Percentiles rank a stretch among this genome's conserved stretches.
Evolutionary conservation across 345 rosid genomes (phyloP).

Genomic region (Hibiscus tridactylites): DNA sequence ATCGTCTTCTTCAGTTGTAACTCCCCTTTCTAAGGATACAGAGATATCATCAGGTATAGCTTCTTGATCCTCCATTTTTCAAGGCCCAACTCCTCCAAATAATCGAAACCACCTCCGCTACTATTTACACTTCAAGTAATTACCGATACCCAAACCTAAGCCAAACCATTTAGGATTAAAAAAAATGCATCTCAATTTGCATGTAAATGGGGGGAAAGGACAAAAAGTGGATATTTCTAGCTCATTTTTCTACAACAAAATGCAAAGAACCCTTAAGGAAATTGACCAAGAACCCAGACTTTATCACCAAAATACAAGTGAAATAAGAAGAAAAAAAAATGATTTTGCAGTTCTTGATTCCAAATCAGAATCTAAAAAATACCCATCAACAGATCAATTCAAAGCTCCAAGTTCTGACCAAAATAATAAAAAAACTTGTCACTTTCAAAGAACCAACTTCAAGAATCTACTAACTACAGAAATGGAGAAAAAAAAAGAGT

Average conservation of each 20-base stretch:
- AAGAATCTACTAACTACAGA: not conserved
- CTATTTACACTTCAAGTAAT: slow-evolving; percentile 13
- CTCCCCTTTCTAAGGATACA: slow-evolving; percentile 30
- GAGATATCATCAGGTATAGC: slow-evolving; percentile 28
- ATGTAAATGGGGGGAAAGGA: not conserved
- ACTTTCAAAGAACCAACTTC: not conserved
- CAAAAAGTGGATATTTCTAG: not conserved
- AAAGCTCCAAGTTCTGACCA: slow-evolving; percentile 19
- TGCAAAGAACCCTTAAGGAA: slow-evolving; percentile 3
- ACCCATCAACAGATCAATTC: slow-evolving; percentile 28
- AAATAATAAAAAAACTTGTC: not conserved
- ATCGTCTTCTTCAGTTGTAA: slow-evolving; percentile 55
- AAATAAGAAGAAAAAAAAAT: slow-evolving; percentile 9
- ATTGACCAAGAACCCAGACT: slow-evolving; percentile 12
- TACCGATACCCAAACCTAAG: slow-evolving; percentile 17
- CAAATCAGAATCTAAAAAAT: slow-evolving; percentile 19
- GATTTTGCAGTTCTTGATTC: slow-evolving; percentile 10
- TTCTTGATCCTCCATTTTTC: slow-evolving; percentile 45
- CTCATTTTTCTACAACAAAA: slow-evolving; percentile 7
- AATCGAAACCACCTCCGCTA: not conserved
- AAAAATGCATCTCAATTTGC: slow-evolving; percentile 17
- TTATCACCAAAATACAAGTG: slow-evolving; percentile 8
- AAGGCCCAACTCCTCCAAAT: slow-evolving; percentile 3
- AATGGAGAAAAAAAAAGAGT: not conserved
- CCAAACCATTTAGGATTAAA: slow-evolving; percentile 8